phyloP scores from a whole-genome alignment of 305 asterid genomes.

The Solanum hybrid region DNA sequence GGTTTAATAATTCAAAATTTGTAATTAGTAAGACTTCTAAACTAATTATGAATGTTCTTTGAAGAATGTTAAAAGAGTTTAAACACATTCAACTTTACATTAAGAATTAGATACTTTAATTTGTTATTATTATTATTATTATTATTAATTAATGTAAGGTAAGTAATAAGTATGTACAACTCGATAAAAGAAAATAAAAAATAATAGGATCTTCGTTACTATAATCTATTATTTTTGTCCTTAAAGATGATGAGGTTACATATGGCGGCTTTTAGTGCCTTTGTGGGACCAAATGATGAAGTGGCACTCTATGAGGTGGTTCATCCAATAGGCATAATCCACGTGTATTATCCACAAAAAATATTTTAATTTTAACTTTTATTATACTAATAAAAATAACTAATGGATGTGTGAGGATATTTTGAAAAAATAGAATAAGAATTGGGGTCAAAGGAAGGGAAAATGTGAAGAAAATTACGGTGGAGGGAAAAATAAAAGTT shows the following conservation, averaged over 20 bases:
- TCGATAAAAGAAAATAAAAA: neutral
- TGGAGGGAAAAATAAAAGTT: neutral
- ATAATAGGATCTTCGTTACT: neutral
- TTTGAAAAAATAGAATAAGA: neutral
- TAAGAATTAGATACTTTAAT: neutral
- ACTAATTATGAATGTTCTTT: neutral
- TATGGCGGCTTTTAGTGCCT: neutral
- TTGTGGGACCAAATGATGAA: neutral
- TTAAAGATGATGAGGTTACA: neutral
- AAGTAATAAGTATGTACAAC: neutral
- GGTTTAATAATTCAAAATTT: neutral
- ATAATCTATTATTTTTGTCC: neutral
- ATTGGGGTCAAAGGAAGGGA: neutral
- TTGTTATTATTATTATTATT: neutral
- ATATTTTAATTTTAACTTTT: neutral
- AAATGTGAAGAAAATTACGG: neutral
- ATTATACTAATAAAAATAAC: neutral
- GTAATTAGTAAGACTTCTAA: neutral
- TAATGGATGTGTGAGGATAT: neutral
- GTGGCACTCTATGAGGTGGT: neutral
- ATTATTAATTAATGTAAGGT: neutral
- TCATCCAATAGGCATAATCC: neutral
- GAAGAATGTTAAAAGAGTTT: neutral
- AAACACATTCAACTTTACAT: neutral
- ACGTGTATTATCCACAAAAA: neutral